Base-by-base conservation (phyloP, 2,329 filamentous ascomycete genomes). In the Fusarium stilboides region DNA sequence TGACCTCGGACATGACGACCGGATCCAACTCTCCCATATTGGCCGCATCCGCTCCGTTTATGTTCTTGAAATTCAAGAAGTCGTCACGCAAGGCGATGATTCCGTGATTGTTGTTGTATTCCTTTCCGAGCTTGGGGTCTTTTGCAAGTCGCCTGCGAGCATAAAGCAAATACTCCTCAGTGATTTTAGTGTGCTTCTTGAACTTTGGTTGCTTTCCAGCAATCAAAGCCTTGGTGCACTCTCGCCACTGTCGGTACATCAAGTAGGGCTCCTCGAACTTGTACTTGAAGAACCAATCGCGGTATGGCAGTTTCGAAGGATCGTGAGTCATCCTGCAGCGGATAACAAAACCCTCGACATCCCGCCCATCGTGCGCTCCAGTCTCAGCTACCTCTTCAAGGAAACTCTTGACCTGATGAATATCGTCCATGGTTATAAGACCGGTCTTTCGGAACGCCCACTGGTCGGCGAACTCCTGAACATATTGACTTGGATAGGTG, bases 271-370 rank as follows among this genome's bases (percentile, higher is more conserved):
- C 96, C 77, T 99, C 96, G 64, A 99, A 99, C 82, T 99, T 99
- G 88, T 94, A 99, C 81, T 99, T 99, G 90, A 99, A 99, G 81
- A 99, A 99, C 96, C 96, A 99, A 78, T 99, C 94, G n/a, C 88
- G 82, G 78, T 90, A 96, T 1, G 88, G 86, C 3, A 78, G 79
- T 15, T 78, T 77, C 2, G 80, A 81, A 1, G 83, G 82, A 28
- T 89, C 80, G n/a, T 80, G 76, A 17, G 85, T 83, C 84, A 84
- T 89, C 82, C 89, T 93, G 86, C 96, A 98, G 57, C 96, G 91
- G 72, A 99, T 92, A 59, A 99, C 96, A 74, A 99, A 99, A 6
- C 96, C 96, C 80, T 99, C 96, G 0, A 97, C 95, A 72, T 98
- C 95, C 55, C 94, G 92, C 12, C 94, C 95, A 67, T 92, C 91